Evolutionary conservation across 306 rosid genomes (phyloP).

Genomic region (Cotoneaster glaucophyllus): DNA sequence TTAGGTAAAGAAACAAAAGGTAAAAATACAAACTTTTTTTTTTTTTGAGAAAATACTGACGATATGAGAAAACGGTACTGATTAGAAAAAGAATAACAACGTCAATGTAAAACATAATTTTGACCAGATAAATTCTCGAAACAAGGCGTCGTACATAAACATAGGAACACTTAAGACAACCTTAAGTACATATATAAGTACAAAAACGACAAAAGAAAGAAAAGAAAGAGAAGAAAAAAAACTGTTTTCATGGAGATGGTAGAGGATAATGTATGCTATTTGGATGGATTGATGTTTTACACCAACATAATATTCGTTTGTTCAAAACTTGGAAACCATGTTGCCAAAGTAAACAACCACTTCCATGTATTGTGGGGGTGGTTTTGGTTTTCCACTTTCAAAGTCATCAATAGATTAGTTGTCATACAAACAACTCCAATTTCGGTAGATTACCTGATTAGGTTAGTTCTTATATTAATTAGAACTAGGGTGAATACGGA

Average conservation of each 20-base stretch:
- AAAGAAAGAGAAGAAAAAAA: background rate
- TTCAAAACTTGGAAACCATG: background rate
- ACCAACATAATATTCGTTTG: background rate
- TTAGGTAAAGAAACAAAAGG: background rate
- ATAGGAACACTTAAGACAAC: background rate
- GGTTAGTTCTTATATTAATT: too few species aligned
- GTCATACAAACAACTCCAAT: constrained; percentile 4
- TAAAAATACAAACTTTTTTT: background rate
- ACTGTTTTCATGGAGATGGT: background rate
- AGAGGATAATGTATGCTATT: background rate
- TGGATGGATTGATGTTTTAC: background rate
- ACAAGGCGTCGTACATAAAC: background rate
- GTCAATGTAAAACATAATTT: too few species aligned
- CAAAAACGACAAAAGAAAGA: background rate
- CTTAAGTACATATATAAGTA: background rate
- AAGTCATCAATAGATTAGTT: constrained; percentile 14
- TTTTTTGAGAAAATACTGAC: background rate
- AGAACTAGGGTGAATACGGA: too few species aligned
- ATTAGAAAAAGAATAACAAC: too few species aligned
- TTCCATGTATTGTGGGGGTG: constrained; percentile 19
- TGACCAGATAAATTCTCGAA: too few species aligned
- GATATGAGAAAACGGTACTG: too few species aligned
- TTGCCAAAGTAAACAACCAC: constrained; percentile 26
- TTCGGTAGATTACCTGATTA: too few species aligned
- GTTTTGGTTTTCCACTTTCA: constrained; percentile 33